Conservation (phyloP, 2,329 filamentous ascomycete species). For the Magnaporthiopsis incrustans region DNA sequence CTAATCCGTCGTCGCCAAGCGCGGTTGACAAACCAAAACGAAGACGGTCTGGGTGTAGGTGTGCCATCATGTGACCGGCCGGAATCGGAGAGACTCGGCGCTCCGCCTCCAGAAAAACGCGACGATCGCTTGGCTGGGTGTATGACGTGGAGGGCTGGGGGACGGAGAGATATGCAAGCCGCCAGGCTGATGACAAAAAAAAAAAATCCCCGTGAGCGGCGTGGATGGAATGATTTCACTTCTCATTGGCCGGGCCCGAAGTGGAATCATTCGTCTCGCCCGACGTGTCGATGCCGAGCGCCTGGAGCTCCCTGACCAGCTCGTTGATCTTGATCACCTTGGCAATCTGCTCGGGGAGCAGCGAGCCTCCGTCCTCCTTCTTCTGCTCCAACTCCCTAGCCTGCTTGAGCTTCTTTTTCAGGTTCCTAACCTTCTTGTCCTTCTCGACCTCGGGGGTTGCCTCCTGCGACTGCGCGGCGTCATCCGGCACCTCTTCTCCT, state of each 20-base stretch:
- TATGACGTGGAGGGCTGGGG: too few species aligned
- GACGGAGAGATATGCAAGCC: neutral
- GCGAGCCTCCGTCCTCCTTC: slow-evolving; percentile 74
- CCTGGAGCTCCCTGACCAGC: slow-evolving; percentile 78
- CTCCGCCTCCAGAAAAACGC: neutral
- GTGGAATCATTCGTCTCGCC: slow-evolving; percentile 45
- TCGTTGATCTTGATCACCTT: slow-evolving; percentile 98
- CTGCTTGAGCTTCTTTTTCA: slow-evolving; percentile 93
- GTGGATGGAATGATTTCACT: neutral
- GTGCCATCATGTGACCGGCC: neutral
- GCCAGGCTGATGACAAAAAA: neutral
- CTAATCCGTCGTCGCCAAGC: neutral
- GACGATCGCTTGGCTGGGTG: neutral
- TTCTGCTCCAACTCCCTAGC: slow-evolving; percentile 84
- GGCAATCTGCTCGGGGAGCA: slow-evolving; percentile 90
- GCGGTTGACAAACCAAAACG: neutral
- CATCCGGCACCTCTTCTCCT: slow-evolving; percentile 16
- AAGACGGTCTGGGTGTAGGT: neutral
- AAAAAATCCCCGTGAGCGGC: neutral
- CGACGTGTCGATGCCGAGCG: slow-evolving; percentile 74
- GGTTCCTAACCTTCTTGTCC: slow-evolving; percentile 85
- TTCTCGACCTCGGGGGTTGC: slow-evolving; percentile 66
- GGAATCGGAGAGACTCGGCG: neutral
- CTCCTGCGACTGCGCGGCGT: slow-evolving; percentile 28
- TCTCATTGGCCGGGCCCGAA: neutral